A percentile compares a stretch with the other conserved stretches of the same genome.
These are phyloP conservation scores for Andrographis paniculata DNA, from an alignment of 305 asterid genomes.

Conservation along the genomic window DNA sequence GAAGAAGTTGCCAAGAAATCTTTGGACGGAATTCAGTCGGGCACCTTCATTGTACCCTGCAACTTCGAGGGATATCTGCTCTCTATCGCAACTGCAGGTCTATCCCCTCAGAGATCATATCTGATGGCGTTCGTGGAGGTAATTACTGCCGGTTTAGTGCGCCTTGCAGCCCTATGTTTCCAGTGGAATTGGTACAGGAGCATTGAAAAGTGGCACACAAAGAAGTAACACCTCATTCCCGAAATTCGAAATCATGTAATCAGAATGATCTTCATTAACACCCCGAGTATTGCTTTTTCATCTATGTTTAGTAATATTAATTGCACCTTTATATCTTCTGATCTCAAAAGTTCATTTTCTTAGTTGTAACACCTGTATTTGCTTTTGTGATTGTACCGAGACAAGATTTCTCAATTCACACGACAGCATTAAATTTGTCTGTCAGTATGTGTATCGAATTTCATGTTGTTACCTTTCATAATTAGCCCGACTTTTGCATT, in stretches of 20 bases:
- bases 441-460: too few species aligned
- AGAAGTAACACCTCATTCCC: conserved; percentile 28
- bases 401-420: too few species aligned
- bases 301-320: too few species aligned
- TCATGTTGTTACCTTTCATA: too few species aligned
- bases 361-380: too few species aligned
- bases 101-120: conserved; percentile 85
- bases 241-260: background rate
- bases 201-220: conserved; percentile 58
- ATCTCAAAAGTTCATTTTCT: too few species aligned
- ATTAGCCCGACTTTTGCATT: too few species aligned
- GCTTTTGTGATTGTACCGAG: too few species aligned
- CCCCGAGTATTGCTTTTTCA: background rate
- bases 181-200: conserved; percentile 84
- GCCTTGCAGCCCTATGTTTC: conserved; percentile 65
- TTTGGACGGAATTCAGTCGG: conserved; percentile 58
- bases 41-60: conserved; percentile 68
- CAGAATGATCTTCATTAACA: background rate
- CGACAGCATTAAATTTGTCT: too few species aligned
- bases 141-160: conserved; percentile 46
- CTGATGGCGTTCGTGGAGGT: conserved; percentile 81
- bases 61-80: conserved; percentile 68
- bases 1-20: conserved; percentile 74
- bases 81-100: conserved; percentile 70
- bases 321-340: too few species aligned